A percentile compares a stretch with the other conserved stretches of the same genome.
Evolutionary conservation across 108 stramenopile genomes (phyloP).

Genomic region (Mediolabrus comicus): DNA sequence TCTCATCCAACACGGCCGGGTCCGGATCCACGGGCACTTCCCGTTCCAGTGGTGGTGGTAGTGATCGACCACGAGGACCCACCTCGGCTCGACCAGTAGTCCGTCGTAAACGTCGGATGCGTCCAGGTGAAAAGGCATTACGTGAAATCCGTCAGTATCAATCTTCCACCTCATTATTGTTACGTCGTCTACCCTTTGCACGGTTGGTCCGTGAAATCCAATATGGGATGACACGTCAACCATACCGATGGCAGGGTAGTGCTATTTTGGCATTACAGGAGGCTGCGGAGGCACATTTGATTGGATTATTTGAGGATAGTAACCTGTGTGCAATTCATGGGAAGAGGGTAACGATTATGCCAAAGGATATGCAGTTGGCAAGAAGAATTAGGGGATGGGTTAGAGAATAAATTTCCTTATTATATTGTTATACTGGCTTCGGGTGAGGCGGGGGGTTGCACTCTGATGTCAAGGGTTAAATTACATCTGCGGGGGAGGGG

Average conservation of each 20-base stretch:
- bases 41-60: not conserved
- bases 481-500: too few relatives aligned
- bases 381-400: slow-evolving; percentile 82
- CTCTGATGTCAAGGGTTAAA: too few relatives aligned
- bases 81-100: slow-evolving; percentile 12
- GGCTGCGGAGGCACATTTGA: slow-evolving; percentile 92
- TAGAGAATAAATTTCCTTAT: slow-evolving; percentile 52
- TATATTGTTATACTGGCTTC: too few relatives aligned
- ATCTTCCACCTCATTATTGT: slow-evolving; percentile 85
- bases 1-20: slow-evolving; percentile 1
- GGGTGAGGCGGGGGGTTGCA: too few relatives aligned
- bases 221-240: slow-evolving; percentile 44
- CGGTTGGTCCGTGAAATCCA: slow-evolving; percentile 90
- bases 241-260: slow-evolving; percentile 92
- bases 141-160: slow-evolving; percentile 94
- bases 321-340: slow-evolving; percentile 97
- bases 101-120: slow-evolving; percentile 54
- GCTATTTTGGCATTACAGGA: slow-evolving; percentile 96
- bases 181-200: slow-evolving; percentile 96
- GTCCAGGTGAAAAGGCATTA: slow-evolving; percentile 88
- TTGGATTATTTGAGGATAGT: slow-evolving; percentile 94
- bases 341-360: slow-evolving; percentile 97
- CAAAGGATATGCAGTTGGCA: slow-evolving; percentile 95
- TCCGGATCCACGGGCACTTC: not conserved
- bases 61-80: slow-evolving; percentile 10